These are phyloP conservation scores for Boletus coccyginus DNA, from an alignment of 768 basidiomycete species.

Conservation along the genomic window DNA sequence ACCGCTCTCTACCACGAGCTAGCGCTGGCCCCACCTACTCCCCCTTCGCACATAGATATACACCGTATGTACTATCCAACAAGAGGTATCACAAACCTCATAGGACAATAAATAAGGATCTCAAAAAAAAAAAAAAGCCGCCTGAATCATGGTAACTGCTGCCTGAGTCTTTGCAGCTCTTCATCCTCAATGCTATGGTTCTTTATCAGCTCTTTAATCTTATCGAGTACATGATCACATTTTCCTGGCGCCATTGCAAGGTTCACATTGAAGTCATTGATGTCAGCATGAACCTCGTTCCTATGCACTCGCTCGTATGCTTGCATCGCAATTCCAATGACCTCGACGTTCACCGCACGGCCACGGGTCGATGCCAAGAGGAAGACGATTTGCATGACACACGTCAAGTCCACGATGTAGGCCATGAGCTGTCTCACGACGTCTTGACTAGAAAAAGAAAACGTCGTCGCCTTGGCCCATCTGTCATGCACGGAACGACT, in stretches of 20 bases:
- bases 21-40: too few species aligned
- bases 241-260: neutral
- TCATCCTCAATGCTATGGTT: neutral
- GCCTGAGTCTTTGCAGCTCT: neutral
- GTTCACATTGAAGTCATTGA: neutral
- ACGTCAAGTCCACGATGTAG: neutral
- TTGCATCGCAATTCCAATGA: neutral
- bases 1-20: too few species aligned
- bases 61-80: too few species aligned
- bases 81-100: too few species aligned
- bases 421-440: neutral
- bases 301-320: neutral
- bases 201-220: neutral
- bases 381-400: slow-evolving; percentile 1
- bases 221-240: neutral
- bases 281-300: neutral
- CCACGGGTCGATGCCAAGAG: neutral
- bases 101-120: too few species aligned
- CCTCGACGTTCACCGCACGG: too few species aligned
- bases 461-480: too few species aligned
- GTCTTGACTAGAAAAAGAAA: neutral
- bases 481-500: neutral
- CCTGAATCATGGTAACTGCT: too few species aligned
- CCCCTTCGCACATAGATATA: too few species aligned
- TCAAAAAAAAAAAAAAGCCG: too few species aligned